Evolutionary conservation across 176 grass and related monocot genomes (phyloP).

Genomic region (Bromus sterilis): DNA sequence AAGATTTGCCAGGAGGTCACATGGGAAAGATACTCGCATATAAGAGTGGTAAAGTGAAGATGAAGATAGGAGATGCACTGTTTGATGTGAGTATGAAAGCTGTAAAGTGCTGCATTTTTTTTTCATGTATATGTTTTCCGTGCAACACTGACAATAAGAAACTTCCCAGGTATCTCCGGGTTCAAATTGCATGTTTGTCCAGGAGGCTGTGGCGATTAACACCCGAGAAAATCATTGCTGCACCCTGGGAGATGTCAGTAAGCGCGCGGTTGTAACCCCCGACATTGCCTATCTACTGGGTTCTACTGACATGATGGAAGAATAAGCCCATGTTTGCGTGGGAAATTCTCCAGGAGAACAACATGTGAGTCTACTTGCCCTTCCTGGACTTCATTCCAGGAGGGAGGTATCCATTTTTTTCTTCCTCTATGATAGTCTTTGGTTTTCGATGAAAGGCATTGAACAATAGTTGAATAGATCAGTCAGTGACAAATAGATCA

Average conservation of each 20-base stretch:
- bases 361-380: not conserved
- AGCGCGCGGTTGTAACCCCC: conserved; percentile 48
- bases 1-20: conserved; percentile 55
- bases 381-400: not conserved
- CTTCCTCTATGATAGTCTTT: not conserved
- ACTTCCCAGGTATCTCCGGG: conserved; percentile 59
- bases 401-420: not conserved
- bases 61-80: conserved; percentile 57
- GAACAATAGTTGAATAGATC: not conserved
- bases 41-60: conserved; percentile 83
- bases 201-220: conserved; percentile 52
- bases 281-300: conserved; percentile 52
- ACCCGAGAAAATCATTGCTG: conserved; percentile 70
- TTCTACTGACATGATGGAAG: conserved; percentile 26
- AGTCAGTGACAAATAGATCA: not conserved
- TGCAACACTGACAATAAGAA: not conserved
- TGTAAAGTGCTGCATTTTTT: not conserved
- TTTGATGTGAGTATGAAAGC: conserved; percentile 63
- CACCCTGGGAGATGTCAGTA: conserved; percentile 53
- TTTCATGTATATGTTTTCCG: not conserved
- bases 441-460: not conserved
- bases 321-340: conserved; percentile 3
- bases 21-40: conserved; percentile 78
- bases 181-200: conserved; percentile 48
- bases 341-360: not conserved